Evolutionary conservation across 1,284 basidiomycete species (phyloP), one percentile per base, ranked within the genome.

Genomic region (Heliocybe sulcata): DNA sequence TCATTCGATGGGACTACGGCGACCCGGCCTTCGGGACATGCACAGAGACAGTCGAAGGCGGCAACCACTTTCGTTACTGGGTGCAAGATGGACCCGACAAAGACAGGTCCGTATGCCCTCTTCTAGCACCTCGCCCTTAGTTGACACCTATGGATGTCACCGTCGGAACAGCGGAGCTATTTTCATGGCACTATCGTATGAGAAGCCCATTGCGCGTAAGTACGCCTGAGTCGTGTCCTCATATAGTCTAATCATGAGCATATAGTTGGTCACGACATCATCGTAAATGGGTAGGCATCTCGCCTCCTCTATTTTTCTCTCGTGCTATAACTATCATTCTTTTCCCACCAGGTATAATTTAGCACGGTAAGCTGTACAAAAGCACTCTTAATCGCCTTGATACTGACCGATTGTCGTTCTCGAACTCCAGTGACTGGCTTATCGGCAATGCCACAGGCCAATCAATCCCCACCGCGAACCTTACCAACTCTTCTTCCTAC

Each of bases 11-110:
- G 79, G 80, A 92, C 66, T 95, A 87, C 65, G 82, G 82, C 3
- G 83, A 94, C 63, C 79, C 83, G 3, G 72, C 82, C 54, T 68
- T 93, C 16, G 93, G 93, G 0, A 82, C 91, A 1, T 94, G 92
- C 67, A 74, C 78, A 60, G 93, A 98, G 70, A 90, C 91, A 1
- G 80, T 97, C 51, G 64, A 90, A 58, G 95, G 95, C 11, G 95
- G 95, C 3, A 83, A 90, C 63, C 95, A 98, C 66, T 85, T 95
- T 67, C 82, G 95, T 25, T 95, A 94, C 69, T 98, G 92, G 90
- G 68, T 79, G 1, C 94, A 97, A 69, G 77, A 89, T 57, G 89
- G 87, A 0, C 69, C 75, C 2, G 58, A 71, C 9, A 81, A 74
- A 1, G 75, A 90, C 60, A 87, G 77, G 76, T 80, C 48, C 48